Evolutionary conservation across 2,329 filamentous ascomycete genomes (phyloP).

Genomic region (Penicillium glabrum): DNA sequence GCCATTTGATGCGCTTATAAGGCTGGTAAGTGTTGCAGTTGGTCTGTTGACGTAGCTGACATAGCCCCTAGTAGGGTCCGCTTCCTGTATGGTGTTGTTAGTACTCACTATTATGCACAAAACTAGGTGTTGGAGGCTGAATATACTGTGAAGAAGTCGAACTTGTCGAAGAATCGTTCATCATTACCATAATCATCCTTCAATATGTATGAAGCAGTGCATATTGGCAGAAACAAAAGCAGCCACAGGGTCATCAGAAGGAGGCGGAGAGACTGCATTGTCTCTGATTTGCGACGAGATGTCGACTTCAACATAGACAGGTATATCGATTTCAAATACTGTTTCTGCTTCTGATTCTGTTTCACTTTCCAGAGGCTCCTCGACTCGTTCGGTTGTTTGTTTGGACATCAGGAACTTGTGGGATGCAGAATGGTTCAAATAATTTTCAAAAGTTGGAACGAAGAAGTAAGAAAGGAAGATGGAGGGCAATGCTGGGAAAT

Average conservation of each 20-base stretch:
- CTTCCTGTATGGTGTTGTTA: slow-evolving; percentile 23
- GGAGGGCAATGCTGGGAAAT: too few species aligned
- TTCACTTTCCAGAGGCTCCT: too few species aligned
- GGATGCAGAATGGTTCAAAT: too few species aligned
- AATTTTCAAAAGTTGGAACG: too few species aligned
- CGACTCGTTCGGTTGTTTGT: too few species aligned
- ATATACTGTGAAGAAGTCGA: slow-evolving; percentile 52
- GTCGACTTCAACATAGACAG: too few species aligned
- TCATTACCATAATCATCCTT: not conserved
- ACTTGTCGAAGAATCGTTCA: slow-evolving; percentile 35
- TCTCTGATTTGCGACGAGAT: too few species aligned
- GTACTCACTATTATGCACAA: not conserved
- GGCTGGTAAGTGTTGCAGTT: slow-evolving; percentile 56
- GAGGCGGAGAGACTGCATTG: not conserved
- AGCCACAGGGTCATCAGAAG: not conserved
- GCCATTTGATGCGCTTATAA: slow-evolving; percentile 58
- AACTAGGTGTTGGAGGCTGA: too few species aligned
- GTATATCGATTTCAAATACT: too few species aligned
- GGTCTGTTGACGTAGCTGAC: slow-evolving; percentile 65
- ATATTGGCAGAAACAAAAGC: not conserved
- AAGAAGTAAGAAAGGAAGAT: too few species aligned
- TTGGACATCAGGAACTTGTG: too few species aligned
- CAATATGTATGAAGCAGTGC: not conserved
- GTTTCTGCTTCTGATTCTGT: too few species aligned
- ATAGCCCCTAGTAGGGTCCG: slow-evolving; percentile 72